Evolutionary conservation across 2,329 filamentous ascomycete genomes (phyloP).

Genomic region (Xylaria multiplex): DNA sequence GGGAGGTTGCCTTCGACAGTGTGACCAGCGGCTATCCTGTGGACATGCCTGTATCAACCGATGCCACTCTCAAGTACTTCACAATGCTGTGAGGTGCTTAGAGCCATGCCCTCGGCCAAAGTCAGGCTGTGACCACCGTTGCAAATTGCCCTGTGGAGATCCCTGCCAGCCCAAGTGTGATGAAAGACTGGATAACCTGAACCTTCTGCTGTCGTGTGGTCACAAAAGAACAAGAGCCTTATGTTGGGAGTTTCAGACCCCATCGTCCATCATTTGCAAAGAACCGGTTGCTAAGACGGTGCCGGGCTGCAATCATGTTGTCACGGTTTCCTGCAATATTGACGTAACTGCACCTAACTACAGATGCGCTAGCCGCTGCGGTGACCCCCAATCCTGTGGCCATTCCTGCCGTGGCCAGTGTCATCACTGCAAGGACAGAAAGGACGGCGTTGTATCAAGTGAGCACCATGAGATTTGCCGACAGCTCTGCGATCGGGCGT

Average conservation of each 20-base stretch:
- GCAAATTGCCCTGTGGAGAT: conserved; percentile 56
- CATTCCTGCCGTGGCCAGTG: conserved; percentile 66
- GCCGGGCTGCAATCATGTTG: conserved; percentile 64
- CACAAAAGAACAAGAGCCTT: conserved; percentile 49
- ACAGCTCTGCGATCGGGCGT: conserved; percentile 60
- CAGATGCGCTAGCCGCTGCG: conserved; percentile 61
- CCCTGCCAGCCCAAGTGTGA: conserved; percentile 53
- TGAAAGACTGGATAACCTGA: conserved; percentile 46
- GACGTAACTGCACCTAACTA: conserved; percentile 57
- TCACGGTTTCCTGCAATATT: conserved; percentile 60
- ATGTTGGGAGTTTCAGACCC: conserved; percentile 58
- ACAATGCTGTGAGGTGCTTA: conserved; percentile 58
- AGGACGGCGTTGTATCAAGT: conserved; percentile 45
- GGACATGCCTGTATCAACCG: conserved; percentile 58
- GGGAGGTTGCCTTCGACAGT: conserved; percentile 67
- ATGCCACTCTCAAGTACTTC: conserved; percentile 61
- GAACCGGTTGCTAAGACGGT: conserved; percentile 58
- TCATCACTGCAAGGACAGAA: conserved; percentile 56
- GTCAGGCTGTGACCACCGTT: conserved; percentile 57
- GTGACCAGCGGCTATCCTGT: conserved; percentile 59
- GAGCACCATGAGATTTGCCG: conserved; percentile 60
- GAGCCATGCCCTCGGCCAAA: conserved; percentile 56
- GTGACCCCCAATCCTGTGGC: conserved; percentile 61
- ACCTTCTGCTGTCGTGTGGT: conserved; percentile 54
- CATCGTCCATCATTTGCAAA: conserved; percentile 59